A percentile compares a stretch with the other conserved stretches of the same genome.
These are phyloP conservation scores for Rhodotorula paludigena DNA, from an alignment of 768 basidiomycete genomes.

Conservation along the genomic window DNA sequence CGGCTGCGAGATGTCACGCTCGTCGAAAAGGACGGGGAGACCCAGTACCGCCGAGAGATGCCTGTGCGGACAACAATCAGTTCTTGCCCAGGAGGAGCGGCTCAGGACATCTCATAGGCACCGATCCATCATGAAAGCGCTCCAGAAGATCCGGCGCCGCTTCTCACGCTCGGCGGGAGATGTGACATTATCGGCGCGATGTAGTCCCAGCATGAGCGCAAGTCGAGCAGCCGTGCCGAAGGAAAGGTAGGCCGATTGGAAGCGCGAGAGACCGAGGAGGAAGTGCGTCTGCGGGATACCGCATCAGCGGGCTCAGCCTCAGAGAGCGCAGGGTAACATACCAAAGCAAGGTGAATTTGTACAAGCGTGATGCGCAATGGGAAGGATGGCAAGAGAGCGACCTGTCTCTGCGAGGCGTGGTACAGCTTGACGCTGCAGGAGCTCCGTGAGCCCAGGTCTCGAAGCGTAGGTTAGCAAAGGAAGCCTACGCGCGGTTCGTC, in stretches of 20 bases:
- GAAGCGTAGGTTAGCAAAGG: not conserved
- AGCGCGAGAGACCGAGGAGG: not conserved
- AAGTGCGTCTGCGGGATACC: constrained; percentile 2
- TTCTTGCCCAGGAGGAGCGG: too few relatives aligned
- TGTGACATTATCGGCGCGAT: not conserved
- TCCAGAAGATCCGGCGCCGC: not conserved
- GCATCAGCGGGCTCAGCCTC: too few relatives aligned
- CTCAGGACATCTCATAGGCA: not conserved
- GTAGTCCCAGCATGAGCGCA: not conserved
- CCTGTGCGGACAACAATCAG: not conserved
- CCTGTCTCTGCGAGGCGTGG: not conserved
- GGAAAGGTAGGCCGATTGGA: not conserved
- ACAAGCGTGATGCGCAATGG: not conserved
- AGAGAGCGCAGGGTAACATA: not conserved
- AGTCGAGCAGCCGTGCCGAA: not conserved
- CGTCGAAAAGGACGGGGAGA: not conserved
- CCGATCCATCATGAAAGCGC: constrained; percentile 5
- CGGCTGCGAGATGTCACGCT: not conserved
- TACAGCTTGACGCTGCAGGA: not conserved
- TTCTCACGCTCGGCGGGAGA: not conserved
- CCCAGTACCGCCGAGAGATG: not conserved
- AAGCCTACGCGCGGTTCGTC: not conserved
- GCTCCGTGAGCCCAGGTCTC: not conserved
- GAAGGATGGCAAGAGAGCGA: not conserved
- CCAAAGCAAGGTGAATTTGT: not conserved